Evolutionary conservation across 345 rosid genomes (phyloP).

Genomic region (Eucalyptus lansdowneana): DNA sequence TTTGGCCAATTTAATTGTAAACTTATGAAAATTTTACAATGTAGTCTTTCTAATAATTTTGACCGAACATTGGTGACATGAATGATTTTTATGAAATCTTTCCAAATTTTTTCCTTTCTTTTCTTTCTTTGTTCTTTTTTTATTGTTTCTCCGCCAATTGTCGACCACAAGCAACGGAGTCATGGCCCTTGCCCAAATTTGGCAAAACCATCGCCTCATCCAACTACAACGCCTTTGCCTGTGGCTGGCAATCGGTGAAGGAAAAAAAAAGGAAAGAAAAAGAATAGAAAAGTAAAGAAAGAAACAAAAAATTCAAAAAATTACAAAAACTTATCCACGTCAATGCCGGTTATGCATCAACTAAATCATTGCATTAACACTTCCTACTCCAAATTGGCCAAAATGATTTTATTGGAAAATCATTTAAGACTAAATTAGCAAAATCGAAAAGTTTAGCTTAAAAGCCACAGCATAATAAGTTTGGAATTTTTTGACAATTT

Average conservation of each 20-base stretch:
- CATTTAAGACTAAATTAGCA: not conserved
- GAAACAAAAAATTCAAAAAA: not conserved
- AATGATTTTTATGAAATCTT: not conserved
- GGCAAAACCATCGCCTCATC: not conserved
- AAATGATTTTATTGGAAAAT: too few species aligned
- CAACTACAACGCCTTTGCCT: fast-evolving
- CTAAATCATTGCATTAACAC: not conserved
- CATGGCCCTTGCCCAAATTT: not conserved
- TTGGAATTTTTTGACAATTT: not conserved
- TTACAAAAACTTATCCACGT: not conserved
- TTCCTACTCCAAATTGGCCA: not conserved
- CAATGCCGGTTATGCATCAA: fast-evolving
- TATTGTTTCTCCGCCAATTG: not conserved
- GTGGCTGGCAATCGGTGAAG: fast-evolving
- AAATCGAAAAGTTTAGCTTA: too few species aligned
- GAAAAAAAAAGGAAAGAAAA: not conserved
- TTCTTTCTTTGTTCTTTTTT: not conserved
- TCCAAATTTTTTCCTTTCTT: not conserved
- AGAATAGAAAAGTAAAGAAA: not conserved
- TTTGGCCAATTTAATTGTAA: not conserved
- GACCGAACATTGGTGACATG: not conserved
- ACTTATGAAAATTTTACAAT: not conserved
- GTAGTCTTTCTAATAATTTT: too few species aligned
- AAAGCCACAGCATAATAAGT: not conserved
- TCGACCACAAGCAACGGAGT: not conserved